Base-by-base conservation (phyloP, 352 stramenopile species). In the Blastocystis sp. region DNA sequence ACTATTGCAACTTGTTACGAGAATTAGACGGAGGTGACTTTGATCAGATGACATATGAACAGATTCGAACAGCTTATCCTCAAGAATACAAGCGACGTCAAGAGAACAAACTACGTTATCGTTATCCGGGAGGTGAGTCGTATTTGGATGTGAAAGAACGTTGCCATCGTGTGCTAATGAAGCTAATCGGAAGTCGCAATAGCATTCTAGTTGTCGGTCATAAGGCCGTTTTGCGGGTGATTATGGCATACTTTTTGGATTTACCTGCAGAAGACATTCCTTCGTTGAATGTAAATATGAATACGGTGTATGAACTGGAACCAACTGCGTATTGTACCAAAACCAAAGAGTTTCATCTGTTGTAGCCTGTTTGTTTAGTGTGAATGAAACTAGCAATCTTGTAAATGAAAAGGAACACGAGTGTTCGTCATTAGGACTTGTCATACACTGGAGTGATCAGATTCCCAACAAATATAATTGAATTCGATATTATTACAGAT, bases 81-180 rank as follows among this genome's bases (percentile, higher is more conserved):
- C 92, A 94, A 88, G 92, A 96, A 88, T 95, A 92, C 59, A 83
- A 92, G 24, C 91, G 91, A n/a, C 90, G 93, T 6, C 83, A 94
- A 83, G 90, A 94, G 57, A 93, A 97, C 90, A 96, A 96, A 88
- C 91, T 97, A 29, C 91, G 91, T 12, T 97, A 96, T 88, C 90
- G 94, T 4, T 93, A 93, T 91, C 91, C 94, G 0, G 93, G 93
- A 0, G 94, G 93, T 12, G 94, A 97, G 89, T 95, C 92, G 78
- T 97, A 97, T 89, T 91, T 96, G 77, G 94, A 97, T 88, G 91
- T 97, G 42, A 97, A 97, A 88, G 94, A 93, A 35, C 92, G 94
- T 19, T 86, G 96, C 61, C 91, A 93, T 0, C 94, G 93, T 66
- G 90, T 97, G 49, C 95, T 97, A 63, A 94, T 97, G 46, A 94